These are phyloP conservation scores for Arachnomyces sp. DNA, from an alignment of 2,329 filamentous ascomycete genomes.

Conservation along the genomic window DNA sequence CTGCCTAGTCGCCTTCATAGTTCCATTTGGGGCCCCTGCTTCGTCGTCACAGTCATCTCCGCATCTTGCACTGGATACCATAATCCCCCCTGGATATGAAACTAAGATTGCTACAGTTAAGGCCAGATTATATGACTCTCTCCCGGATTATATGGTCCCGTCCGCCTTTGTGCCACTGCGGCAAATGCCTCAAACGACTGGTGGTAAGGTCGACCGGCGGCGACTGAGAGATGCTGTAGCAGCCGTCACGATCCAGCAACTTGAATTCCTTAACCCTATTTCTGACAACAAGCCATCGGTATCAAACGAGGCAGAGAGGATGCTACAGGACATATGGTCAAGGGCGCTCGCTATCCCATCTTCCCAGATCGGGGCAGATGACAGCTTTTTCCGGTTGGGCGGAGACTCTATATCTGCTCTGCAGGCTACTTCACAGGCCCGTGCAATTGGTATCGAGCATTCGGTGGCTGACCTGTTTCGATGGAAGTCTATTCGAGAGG, in stretches of 20 bases:
- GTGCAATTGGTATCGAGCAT: neutral
- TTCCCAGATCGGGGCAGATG: constrained; percentile 11
- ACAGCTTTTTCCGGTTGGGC: constrained; percentile 21
- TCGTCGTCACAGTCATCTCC: neutral
- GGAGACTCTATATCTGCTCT: constrained; percentile 17
- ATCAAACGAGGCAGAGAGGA: too few relatives aligned
- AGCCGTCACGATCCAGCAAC: too few relatives aligned
- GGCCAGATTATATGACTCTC: neutral
- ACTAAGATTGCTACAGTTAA: too few relatives aligned
- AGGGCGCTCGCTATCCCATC: constrained; percentile 8
- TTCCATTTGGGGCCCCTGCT: constrained; percentile 13
- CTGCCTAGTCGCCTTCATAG: constrained; percentile 41
- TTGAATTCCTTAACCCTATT: too few relatives aligned
- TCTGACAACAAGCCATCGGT: too few relatives aligned
- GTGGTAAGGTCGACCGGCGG: constrained; percentile 34
- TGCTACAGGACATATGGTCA: constrained; percentile 10
- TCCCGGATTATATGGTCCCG: constrained; percentile 29
- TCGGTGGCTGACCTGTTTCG: constrained; percentile 6
- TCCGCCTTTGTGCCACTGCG: constrained; percentile 31
- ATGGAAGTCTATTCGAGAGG: neutral
- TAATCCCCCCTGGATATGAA: neutral
- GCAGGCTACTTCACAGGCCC: neutral
- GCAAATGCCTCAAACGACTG: constrained; percentile 29
- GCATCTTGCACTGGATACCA: neutral
- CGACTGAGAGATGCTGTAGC: constrained; percentile 16